Evolutionary conservation across 2,329 filamentous ascomycete species (phyloP).

Genomic region (Monosporascus sp.): DNA sequence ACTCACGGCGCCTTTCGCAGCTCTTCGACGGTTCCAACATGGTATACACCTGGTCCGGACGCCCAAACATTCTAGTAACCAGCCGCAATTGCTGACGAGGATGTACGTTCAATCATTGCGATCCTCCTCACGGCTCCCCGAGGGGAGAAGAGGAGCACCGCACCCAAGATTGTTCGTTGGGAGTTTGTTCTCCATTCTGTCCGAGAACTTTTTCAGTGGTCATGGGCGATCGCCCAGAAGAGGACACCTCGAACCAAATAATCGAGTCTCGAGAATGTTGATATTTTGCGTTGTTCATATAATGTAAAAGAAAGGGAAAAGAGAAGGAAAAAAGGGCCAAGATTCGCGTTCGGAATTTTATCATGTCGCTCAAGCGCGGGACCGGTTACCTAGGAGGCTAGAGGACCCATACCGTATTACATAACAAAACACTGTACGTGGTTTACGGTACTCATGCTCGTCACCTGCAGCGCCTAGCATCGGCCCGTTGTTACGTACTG

Average conservation of each 20-base stretch:
- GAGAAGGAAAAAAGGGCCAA: constrained; percentile 15
- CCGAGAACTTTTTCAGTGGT: constrained; percentile 41
- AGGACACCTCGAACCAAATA: constrained; percentile 43
- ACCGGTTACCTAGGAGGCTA: background rate
- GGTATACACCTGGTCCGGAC: too few relatives aligned
- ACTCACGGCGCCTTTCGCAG: too few relatives aligned
- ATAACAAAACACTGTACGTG: background rate
- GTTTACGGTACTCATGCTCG: too few relatives aligned
- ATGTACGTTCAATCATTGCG: constrained; percentile 58
- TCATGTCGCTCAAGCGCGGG: background rate
- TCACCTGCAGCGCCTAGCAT: background rate
- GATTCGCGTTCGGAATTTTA: background rate
- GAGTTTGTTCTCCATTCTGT: constrained; percentile 47
- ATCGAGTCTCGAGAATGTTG: constrained; percentile 40
- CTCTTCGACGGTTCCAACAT: too few relatives aligned
- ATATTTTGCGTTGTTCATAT: constrained; percentile 43
- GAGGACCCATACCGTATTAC: background rate
- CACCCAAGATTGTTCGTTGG: constrained; percentile 55
- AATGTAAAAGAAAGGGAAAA: constrained; percentile 26
- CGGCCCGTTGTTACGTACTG: background rate
- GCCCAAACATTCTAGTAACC: too few relatives aligned
- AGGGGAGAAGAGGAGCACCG: constrained; percentile 44
- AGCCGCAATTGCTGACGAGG: background rate
- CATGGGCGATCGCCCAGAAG: constrained; percentile 39
- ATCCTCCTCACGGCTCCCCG: constrained; percentile 43